Base-by-base conservation (phyloP, 164 flowering plant species). In the Nymphaea colorata region DNA sequence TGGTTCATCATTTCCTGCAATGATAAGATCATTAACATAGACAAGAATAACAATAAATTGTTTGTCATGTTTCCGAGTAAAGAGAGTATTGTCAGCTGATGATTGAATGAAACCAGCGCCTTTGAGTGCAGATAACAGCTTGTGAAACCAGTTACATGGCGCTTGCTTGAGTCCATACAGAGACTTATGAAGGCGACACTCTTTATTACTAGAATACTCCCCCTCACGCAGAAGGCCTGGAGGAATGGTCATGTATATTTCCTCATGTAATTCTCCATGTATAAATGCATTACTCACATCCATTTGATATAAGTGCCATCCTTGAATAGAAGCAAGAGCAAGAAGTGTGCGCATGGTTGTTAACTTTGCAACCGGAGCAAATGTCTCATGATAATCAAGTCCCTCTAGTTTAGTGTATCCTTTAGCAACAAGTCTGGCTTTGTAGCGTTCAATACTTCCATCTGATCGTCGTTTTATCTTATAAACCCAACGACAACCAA, bases 21-120 rank as follows among this genome's bases (percentile, higher is more conserved):
- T 16, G 16, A 73, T 44, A 15, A 73, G 43, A 55, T 73, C 72
- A 66, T 70, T 61, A 42, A 59, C 66, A 41, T 65, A 70, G 12
- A 67, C 25, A 11, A 70, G 41, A 8, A 55, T 64, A 51, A 16
- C 18, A 1, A 57, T 11, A 15, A 5, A 16, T 6, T 12, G 66
- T 41, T 44, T 15, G 16, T 43, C 3, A 7, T 5, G 16, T 25
- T 43, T 43, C 45, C 42, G 61, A 72, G 68, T 12, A 70, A 62
- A 64, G 66, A 73, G 36, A 25, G 36, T 25, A 43, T 67, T 67
- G 55, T 76, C 74, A 1, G 69, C 42, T 5, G 11, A 12, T 8
- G 47, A 64, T 18, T 59, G 44, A 7, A 44, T 43, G 60, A 66
- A 66, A 6, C 60, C 68, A 45, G 8, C n/a, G 44, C 12, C 5